A percentile compares a stretch with the other conserved stretches of the same genome.
phyloP scores from a whole-genome alignment of 192 early-diverging fungal genomes.

The Coemansia furcata region DNA sequence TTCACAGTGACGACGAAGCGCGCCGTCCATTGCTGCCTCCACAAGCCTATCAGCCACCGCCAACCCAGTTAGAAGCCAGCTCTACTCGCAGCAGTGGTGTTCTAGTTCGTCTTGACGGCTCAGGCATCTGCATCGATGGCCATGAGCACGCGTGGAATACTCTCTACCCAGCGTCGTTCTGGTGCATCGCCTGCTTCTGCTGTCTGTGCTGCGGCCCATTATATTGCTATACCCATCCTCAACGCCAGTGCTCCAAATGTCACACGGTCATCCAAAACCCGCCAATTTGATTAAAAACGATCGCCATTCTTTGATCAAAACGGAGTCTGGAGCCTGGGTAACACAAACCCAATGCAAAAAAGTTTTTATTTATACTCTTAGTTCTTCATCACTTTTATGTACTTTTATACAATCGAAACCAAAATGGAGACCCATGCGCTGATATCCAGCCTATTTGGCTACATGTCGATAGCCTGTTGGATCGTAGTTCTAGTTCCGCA shows the following conservation, averaged over 20 bases:
- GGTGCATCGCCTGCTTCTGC: slow-evolving; percentile 20
- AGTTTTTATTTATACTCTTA: background rate
- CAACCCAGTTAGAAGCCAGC: background rate
- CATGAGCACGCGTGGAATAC: slow-evolving; percentile 21
- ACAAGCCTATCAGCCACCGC: slow-evolving; percentile 8
- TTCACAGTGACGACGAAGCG: background rate
- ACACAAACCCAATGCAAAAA: background rate
- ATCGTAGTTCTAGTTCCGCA: slow-evolving; percentile 77
- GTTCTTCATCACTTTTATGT: background rate
- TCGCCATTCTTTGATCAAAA: background rate
- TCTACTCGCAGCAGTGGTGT: slow-evolving; percentile 5
- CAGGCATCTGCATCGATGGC: slow-evolving; percentile 28
- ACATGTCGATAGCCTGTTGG: slow-evolving; percentile 74
- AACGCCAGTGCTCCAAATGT: slow-evolving; percentile 27
- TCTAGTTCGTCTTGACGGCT: slow-evolving; percentile 38
- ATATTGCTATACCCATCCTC: slow-evolving; percentile 29
- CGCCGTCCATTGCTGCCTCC: slow-evolving; percentile 9
- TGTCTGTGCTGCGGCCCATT: slow-evolving; percentile 30
- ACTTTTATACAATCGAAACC: background rate
- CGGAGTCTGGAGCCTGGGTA: background rate
- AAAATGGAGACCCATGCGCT: slow-evolving; percentile 4
- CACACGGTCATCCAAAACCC: slow-evolving; percentile 15
- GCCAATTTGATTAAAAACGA: slow-evolving; percentile 4
- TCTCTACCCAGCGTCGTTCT: slow-evolving; percentile 15
- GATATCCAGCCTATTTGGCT: slow-evolving; percentile 49